Base-by-base conservation (phyloP, 2,329 filamentous ascomycete species). In the Hawksworthiomyces lignivorus region DNA sequence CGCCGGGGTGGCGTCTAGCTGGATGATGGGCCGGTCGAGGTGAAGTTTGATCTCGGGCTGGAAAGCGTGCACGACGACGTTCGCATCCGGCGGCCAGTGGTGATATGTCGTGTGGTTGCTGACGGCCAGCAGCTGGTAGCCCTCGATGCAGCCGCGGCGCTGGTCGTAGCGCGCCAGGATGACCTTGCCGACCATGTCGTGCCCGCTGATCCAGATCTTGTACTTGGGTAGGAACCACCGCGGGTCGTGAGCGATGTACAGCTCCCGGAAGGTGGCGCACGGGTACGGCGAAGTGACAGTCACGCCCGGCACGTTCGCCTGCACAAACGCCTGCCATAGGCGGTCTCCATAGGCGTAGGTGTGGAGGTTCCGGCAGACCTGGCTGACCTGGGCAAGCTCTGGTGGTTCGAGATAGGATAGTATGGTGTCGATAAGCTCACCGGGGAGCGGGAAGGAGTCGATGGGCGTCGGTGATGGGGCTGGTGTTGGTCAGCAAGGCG, bases 151-250 rank as follows among this genome's bases (percentile, higher is more conserved):
- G 14, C 82, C 84, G 32, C 77, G 70, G 4, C 75, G 64, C 34
- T 79, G 74, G 56, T 95, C 80, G 55, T 88, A 96, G 11, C 84
- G 79, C n/a, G 75, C 72, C 29, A 95, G 56, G 20, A 94, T 71
- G 31, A 95, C 61, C 56, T 83, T 84, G 0, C 89, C 89, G 2
- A 75, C 81, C 36, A 87, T 71, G 22, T 80, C 73, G 3, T 69
- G 72, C 59, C 95, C 87, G 45, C 79, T 76, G 55, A 95, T 90
- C 89, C 89, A 96, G 49, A 96, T 68, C 60, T 85, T 89, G 56
- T 85, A 70, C 39, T 75, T 78, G 0, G 85, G 72, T 1, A 96
- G 68, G 54, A 94, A 95, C 89, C 89, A 96, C 53, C 82, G 78
- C 0, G 83, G 82, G 49, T 92, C 75, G 57, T 92, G 84, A 17